phyloP scores from a whole-genome alignment of 2,329 filamentous ascomycete species.

The Monosporascus cannonballus region DNA sequence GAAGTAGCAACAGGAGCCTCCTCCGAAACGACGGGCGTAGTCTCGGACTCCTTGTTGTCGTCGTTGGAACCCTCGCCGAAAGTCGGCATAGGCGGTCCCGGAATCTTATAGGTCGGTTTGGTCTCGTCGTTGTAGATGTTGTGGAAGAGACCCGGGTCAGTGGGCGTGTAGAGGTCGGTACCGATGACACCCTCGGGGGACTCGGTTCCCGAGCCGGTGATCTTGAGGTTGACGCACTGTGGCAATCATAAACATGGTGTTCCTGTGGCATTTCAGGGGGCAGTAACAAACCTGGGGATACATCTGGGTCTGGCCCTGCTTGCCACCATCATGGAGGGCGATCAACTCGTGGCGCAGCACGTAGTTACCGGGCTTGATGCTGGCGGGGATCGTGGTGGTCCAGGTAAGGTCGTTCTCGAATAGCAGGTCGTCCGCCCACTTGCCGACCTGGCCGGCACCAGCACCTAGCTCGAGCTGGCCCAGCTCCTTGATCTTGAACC shows the following conservation, averaged over 20 bases:
- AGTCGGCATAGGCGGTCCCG: not conserved
- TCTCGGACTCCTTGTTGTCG: no score
- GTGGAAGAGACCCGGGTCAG: not conserved
- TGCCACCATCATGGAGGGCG: constrained; percentile 36
- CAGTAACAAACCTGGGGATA: not conserved
- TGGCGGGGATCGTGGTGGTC: constrained; percentile 37
- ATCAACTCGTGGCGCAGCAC: constrained; percentile 45
- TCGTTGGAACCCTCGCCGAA: not conserved
- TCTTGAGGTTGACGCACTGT: not conserved
- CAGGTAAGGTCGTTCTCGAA: constrained; percentile 40
- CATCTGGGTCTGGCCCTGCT: constrained; percentile 36
- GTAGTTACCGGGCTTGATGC: constrained; percentile 39
- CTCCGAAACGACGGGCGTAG: no score
- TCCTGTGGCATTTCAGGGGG: no score
- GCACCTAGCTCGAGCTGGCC: constrained; percentile 31
- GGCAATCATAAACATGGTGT: no score
- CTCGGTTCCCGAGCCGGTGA: not conserved
- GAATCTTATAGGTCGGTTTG: constrained; percentile 1
- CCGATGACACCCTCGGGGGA: not conserved
- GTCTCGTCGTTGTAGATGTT: constrained; percentile 6
- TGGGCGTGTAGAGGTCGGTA: not conserved
- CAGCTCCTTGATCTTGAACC: constrained; percentile 23
- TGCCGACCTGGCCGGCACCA: constrained; percentile 27
- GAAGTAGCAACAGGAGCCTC: not conserved
- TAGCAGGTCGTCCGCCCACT: constrained; percentile 29